Percentiles rank a stretch among this genome's conserved stretches.
Evolutionary conservation across 2,329 filamentous ascomycete genomes (phyloP).

Genomic region (Colletotrichum camelliae): DNA sequence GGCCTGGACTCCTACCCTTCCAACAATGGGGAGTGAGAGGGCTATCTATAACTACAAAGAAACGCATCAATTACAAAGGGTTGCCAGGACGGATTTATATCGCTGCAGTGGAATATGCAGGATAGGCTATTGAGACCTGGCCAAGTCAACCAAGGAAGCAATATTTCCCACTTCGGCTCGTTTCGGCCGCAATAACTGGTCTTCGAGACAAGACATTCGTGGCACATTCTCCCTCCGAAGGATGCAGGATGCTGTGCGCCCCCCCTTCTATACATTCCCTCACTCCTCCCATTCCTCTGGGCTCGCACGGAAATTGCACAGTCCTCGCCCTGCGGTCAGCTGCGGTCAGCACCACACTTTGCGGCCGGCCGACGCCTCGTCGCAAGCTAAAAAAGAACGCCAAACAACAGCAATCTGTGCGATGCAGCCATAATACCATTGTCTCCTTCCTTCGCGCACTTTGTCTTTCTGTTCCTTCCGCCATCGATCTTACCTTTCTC

Average conservation of each 20-base stretch:
- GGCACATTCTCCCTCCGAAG: neutral
- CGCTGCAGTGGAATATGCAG: neutral
- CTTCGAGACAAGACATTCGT: constrained; percentile 2
- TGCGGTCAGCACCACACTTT: constrained; percentile 15
- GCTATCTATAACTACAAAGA: neutral
- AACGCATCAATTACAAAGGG: neutral
- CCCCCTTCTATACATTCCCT: constrained; percentile 10
- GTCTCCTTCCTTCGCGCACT: neutral
- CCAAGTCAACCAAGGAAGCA: neutral
- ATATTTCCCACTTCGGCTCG: neutral
- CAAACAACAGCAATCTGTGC: neutral
- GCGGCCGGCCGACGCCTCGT: constrained; percentile 10
- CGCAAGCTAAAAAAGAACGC: constrained; percentile 15
- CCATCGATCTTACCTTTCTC: neutral
- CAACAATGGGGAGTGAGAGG: constrained; percentile 3
- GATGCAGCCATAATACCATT: constrained; percentile 18
- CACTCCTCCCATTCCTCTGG: constrained; percentile 2
- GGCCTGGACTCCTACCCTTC: constrained; percentile 58
- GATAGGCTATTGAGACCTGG: neutral
- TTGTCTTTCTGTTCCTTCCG: neutral
- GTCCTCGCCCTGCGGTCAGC: constrained; percentile 19
- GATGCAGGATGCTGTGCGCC: constrained; percentile 2
- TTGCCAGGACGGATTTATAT: neutral
- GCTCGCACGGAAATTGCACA: constrained; percentile 11
- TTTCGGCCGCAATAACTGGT: neutral